A percentile compares a stretch with the other conserved stretches of the same genome.
Evolutionary conservation across 331 rosid species (phyloP).

Genomic region (Acacia concinna): DNA sequence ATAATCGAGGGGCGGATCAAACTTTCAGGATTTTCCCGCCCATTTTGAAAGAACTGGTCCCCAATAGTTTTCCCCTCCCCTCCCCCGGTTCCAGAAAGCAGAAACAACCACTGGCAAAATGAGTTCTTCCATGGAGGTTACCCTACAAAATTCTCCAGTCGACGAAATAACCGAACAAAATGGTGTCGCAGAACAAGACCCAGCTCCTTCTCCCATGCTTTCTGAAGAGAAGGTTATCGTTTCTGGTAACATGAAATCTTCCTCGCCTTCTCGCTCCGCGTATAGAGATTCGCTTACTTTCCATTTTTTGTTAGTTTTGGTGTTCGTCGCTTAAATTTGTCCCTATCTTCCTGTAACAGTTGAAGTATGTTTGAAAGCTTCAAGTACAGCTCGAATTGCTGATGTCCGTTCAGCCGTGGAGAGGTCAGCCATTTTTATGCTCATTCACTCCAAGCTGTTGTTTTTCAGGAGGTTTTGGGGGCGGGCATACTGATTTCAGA

Average conservation of each 20-base stretch:
- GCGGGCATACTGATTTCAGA: background rate
- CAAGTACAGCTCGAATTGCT: constrained; percentile 68
- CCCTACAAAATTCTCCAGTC: constrained; percentile 43
- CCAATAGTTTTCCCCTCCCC: background rate
- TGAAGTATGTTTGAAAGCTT: constrained; percentile 82
- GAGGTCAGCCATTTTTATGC: constrained; percentile 43
- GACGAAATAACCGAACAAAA: constrained; percentile 39
- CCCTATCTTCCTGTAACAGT: constrained; percentile 41
- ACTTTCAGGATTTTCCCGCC: constrained; percentile 46
- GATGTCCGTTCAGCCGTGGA: constrained; percentile 77
- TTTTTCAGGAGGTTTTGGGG: background rate
- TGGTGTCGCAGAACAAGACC: constrained; percentile 34
- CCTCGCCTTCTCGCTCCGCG: background rate
- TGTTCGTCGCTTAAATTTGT: background rate
- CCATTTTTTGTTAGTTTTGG: background rate
- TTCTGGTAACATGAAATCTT: constrained; percentile 49
- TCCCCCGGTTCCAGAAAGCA: background rate
- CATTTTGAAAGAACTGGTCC: constrained; percentile 29
- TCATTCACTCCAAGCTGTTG: background rate
- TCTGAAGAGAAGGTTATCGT: constrained; percentile 63
- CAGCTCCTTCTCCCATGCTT: constrained; percentile 40
- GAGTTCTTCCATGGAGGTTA: constrained; percentile 73
- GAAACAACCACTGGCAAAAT: constrained; percentile 16
- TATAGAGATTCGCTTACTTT: background rate
- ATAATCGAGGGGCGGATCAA: background rate